Conservation (phyloP, 2,329 filamentous ascomycete species). For the Coniochaeta pulveracea region DNA sequence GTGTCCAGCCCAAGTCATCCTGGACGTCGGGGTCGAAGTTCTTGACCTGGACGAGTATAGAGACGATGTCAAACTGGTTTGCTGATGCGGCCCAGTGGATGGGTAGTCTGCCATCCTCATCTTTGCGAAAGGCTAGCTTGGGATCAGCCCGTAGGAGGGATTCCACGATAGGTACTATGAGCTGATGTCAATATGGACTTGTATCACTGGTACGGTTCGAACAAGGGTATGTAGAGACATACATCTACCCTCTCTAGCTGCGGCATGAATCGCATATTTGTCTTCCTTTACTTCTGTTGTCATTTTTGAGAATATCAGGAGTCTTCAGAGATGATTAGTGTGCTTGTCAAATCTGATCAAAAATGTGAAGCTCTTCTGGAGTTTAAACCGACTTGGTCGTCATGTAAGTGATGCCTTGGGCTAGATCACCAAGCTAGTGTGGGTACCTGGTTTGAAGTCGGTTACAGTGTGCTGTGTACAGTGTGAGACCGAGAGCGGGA, state of each 20-base stretch:
- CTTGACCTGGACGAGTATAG: slow-evolving; percentile 57
- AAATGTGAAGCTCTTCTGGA: neutral
- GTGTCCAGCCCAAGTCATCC: slow-evolving; percentile 74
- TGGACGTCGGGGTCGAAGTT: slow-evolving; percentile 77
- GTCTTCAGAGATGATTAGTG: neutral
- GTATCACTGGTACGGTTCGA: neutral
- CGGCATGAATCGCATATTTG: slow-evolving; percentile 78
- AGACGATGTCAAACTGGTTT: slow-evolving; percentile 65
- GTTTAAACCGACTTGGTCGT: slow-evolving; percentile 8
- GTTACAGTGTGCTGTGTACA: neutral
- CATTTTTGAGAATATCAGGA: neutral
- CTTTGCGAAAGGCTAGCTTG: slow-evolving; percentile 59
- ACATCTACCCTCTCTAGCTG: slow-evolving; percentile 78
- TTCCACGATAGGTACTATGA: slow-evolving; percentile 57
- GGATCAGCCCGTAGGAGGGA: slow-evolving; percentile 70
- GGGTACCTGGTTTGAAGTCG: neutral
- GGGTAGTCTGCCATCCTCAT: slow-evolving; percentile 80
- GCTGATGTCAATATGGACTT: slow-evolving; percentile 3
- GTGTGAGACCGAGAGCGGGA: neutral
- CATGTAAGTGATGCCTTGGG: slow-evolving; percentile 20
- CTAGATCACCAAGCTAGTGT: no score
- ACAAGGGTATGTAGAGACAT: slow-evolving; percentile 18
- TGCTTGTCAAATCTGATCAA: neutral
- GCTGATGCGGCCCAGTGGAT: slow-evolving; percentile 91
- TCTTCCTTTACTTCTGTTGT: neutral